A percentile compares a stretch with the other conserved stretches of the same genome.
These are phyloP conservation scores for Plasmopara halstedii DNA, from an alignment of 352 stramenopile species.

Conservation along the genomic window DNA sequence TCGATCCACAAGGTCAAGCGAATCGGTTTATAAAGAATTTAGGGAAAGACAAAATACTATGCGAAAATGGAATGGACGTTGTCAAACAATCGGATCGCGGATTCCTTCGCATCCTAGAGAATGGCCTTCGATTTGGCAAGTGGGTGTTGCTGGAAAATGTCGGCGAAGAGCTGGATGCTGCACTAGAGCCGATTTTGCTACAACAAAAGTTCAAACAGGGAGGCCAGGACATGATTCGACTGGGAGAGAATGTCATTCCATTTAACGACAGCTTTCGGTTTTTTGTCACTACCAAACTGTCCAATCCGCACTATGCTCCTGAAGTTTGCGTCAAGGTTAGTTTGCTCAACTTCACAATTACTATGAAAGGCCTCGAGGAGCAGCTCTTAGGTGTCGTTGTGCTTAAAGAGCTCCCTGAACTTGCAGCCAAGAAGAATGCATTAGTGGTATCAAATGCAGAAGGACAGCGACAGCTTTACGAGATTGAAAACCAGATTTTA, in stretches of 20 bases:
- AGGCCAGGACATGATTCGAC: slow-evolving; percentile 88
- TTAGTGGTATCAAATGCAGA: slow-evolving; percentile 85
- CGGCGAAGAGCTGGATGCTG: slow-evolving; percentile 82
- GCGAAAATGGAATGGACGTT: slow-evolving; percentile 89
- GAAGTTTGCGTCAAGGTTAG: slow-evolving; percentile 90
- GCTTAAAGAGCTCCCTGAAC: slow-evolving; percentile 83
- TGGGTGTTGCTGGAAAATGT: slow-evolving; percentile 90
- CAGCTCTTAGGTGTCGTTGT: slow-evolving; percentile 87
- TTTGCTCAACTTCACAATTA: slow-evolving; percentile 91
- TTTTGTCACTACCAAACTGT: slow-evolving; percentile 90
- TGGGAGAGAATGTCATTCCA: slow-evolving; percentile 88
- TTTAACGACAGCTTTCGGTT: slow-evolving; percentile 89
- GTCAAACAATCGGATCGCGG: slow-evolving; percentile 84
- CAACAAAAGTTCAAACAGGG: slow-evolving; percentile 91
- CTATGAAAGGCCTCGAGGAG: slow-evolving; percentile 86
- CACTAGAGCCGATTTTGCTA: slow-evolving; percentile 85
- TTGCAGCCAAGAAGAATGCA: slow-evolving; percentile 88
- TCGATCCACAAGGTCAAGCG: slow-evolving; percentile 89
- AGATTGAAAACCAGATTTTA: slow-evolving; percentile 91
- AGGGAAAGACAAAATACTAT: slow-evolving; percentile 74
- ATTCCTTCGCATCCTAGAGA: slow-evolving; percentile 85
- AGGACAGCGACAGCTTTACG: slow-evolving; percentile 83
- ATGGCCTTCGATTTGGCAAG: slow-evolving; percentile 87
- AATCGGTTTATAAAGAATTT: slow-evolving; percentile 91
- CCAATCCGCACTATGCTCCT: slow-evolving; percentile 89